Base-by-base conservation (phyloP, 345 rosid genomes). In the Hibiscus mutabilis region DNA sequence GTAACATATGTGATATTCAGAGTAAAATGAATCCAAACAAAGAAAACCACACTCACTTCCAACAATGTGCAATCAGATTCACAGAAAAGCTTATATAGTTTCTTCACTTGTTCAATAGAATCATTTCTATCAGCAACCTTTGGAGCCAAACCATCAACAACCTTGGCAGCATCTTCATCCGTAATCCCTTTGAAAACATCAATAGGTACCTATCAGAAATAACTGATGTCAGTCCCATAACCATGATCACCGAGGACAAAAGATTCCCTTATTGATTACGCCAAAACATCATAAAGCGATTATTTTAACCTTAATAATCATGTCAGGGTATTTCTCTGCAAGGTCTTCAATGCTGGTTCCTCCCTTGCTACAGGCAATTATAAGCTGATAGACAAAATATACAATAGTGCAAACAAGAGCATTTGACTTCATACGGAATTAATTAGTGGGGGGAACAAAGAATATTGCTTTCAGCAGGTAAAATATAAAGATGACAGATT, bases 301-400 rank as follows among this genome's bases (percentile, higher is more conserved):
- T 2, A 40, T 40, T 11, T 33, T 37, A 92, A 96, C 98, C 98
- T 92, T 91, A 59, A 90, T 86, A 71, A 96, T 92, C 97, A 96
- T 89, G 79, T 92, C 89, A 52, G 98, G 99, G 78, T 86, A 96
- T 76, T 96, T 96, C 82, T 92, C 98, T 14, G 98, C 98, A 66
- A 96, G 98, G 79, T 96, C 99, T 82, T 96, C 99, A 79, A 96
- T 96, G 82, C 99, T 92, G 84, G 99, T 96, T 74, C 99, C 98
- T 65, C 98, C 99, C 76, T 92, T 91, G 58, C 87, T 91, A 75
- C 98, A 96, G 65, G 96, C 91, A 77, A 96, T 96, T 60, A 96
- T 96, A 67, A 96, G 79, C 99, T 96, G 87, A 69, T 74, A 85
- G 75, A 51, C 49, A 72, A 47, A n/a, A 79, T 21, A 21, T 8